A percentile compares a stretch with the other conserved stretches of the same genome.
These are phyloP conservation scores for Talaromyces marneffei DNA, from an alignment of 2,329 filamentous ascomycete genomes.

Conservation along the genomic window DNA sequence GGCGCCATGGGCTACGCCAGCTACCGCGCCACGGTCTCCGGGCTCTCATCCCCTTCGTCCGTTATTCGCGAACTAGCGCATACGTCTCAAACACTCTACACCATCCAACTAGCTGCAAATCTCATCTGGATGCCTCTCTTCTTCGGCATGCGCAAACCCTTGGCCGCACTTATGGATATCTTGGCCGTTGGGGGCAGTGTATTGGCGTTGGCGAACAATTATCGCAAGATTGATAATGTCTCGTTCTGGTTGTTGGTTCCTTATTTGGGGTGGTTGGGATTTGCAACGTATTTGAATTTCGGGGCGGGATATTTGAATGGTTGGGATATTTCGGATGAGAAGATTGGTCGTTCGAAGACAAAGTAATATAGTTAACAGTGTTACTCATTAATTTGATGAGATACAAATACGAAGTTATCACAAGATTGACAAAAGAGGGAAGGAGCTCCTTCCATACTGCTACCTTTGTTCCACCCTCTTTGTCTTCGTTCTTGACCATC, in stretches of 20 bases:
- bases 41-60: conserved; percentile 54
- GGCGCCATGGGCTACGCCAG: conserved; percentile 81
- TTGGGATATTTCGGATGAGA: conserved; percentile 51
- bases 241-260: conserved; percentile 71
- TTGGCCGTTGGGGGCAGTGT: conserved; percentile 65
- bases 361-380: neutral
- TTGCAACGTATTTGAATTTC: conserved; percentile 77
- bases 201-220: conserved; percentile 68
- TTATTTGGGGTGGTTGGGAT: conserved; percentile 80
- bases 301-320: conserved; percentile 63
- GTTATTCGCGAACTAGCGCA: conserved; percentile 55
- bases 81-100: conserved; percentile 73
- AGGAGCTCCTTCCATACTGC: neutral
- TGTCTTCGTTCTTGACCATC: too few relatives aligned
- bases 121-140: conserved; percentile 89
- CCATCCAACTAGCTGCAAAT: conserved; percentile 78
- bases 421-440: neutral
- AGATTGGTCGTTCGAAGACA: conserved; percentile 8
- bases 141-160: conserved; percentile 69
- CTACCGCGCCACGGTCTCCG: conserved; percentile 65
- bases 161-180: conserved; percentile 70
- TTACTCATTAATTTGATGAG: neutral
- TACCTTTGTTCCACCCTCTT: too few relatives aligned
- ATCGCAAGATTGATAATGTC: conserved; percentile 65
- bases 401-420: too few relatives aligned